These are phyloP conservation scores for Chlorella sp. DNA, from an alignment of 139 green algal genomes.

Conservation along the genomic window DNA sequence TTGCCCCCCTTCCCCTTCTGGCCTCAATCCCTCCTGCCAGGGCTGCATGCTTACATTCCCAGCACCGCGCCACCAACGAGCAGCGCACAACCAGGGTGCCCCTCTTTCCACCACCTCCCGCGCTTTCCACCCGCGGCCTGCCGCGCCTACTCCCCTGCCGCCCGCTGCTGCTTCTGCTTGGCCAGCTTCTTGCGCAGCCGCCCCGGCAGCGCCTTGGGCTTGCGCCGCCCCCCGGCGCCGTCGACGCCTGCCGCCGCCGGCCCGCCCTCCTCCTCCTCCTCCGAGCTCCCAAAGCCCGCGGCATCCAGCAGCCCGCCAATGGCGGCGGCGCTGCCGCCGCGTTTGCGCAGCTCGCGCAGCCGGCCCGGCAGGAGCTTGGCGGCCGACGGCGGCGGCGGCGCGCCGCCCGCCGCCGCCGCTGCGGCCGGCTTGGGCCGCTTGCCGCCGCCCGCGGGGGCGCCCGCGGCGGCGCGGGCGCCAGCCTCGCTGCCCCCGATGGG, in stretches of 20 bases:
- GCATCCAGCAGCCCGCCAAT: neutral
- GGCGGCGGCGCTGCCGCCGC: slow-evolving; percentile 17
- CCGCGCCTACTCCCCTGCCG: too few species aligned
- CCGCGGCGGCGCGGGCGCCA: neutral
- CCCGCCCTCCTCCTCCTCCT: slow-evolving; percentile 13
- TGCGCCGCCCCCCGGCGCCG: neutral
- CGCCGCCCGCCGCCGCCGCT: neutral
- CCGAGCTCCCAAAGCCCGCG: slow-evolving; percentile 7
- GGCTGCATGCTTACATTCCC: too few species aligned
- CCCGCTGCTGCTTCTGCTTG: neutral
- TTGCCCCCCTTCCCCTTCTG: too few species aligned
- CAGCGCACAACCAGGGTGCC: too few species aligned
- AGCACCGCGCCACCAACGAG: too few species aligned
- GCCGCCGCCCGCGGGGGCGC: slow-evolving; percentile 2
- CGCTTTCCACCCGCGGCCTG: too few species aligned
- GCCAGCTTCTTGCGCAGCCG: slow-evolving; percentile 75
- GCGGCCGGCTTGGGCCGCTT: neutral
- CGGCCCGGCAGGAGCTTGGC: slow-evolving; percentile 11
- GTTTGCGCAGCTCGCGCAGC: slow-evolving; percentile 19
- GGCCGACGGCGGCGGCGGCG: neutral
- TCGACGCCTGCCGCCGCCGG: neutral
- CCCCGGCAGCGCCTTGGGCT: slow-evolving; percentile 60
- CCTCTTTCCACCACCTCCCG: too few species aligned
- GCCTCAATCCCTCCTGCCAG: too few species aligned
- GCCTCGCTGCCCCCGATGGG: slow-evolving; percentile 17